phyloP scores from a whole-genome alignment of 495 filamentous ascomycete species.

The Rhizodiscina lignyota region DNA sequence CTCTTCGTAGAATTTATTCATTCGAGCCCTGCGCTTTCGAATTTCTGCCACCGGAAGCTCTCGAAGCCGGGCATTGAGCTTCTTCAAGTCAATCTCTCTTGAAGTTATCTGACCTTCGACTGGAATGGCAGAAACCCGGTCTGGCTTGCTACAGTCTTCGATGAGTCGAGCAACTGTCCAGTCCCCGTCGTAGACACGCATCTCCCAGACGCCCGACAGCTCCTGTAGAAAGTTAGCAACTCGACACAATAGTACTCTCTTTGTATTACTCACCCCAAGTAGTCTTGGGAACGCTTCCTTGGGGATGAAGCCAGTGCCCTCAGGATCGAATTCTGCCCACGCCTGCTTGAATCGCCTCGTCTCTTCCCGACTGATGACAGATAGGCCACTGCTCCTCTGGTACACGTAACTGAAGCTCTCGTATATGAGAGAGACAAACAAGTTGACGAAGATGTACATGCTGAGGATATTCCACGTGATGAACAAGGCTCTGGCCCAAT shows the following conservation, averaged over 20 bases:
- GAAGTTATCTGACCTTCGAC: conserved; percentile 32
- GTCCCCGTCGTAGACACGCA: conserved; percentile 89
- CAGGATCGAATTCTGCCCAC: conserved; percentile 87
- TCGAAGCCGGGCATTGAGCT: conserved; percentile 56
- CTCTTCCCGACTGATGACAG: conserved; percentile 76
- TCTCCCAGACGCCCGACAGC: conserved; percentile 85
- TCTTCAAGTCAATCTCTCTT: conserved; percentile 48
- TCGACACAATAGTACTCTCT: too few relatives aligned
- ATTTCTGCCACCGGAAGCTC: conserved; percentile 62
- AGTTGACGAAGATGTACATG: conserved; percentile 99
- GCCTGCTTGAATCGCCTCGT: conserved; percentile 95
- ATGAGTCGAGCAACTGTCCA: conserved; percentile 72
- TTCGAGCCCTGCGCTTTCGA: conserved; percentile 50
- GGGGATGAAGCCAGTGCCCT: conserved; percentile 76
- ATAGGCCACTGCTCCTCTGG: conserved; percentile 76
- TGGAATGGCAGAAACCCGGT: conserved; percentile 23
- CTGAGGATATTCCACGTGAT: conserved; percentile 97
- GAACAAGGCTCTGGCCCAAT: conserved; percentile 78
- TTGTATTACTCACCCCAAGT: conserved; percentile 53
- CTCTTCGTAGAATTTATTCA: conserved; percentile 92
- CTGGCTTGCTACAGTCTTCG: conserved; percentile 50
- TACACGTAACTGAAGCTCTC: conserved; percentile 99
- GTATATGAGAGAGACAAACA: conserved; percentile 97
- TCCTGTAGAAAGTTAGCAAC: conserved; percentile 28
- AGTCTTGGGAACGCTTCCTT: conserved; percentile 86